Percentiles rank a stretch among this genome's conserved stretches.
Conservation (phyloP, 768 basidiomycete species). For the Lentinus brumalis region DNA sequence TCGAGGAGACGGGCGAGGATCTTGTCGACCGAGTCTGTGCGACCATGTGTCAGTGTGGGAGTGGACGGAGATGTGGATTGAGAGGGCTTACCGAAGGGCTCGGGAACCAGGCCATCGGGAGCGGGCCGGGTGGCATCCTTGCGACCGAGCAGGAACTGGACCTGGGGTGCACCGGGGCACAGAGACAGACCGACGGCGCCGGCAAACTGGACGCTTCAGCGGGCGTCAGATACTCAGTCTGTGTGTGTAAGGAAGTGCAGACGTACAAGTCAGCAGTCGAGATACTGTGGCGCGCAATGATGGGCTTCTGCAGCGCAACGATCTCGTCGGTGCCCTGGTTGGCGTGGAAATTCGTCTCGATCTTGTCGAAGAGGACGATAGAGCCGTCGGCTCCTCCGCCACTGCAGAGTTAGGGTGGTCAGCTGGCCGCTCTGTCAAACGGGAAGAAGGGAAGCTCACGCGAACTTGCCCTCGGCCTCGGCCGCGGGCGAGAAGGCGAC, state of each 20-base stretch:
- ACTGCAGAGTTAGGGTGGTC: neutral
- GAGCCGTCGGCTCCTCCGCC: slow-evolving; percentile 29
- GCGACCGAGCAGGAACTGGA: slow-evolving; percentile 26
- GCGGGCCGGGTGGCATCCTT: slow-evolving; percentile 22
- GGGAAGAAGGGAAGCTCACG: neutral
- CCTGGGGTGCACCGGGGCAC: slow-evolving; percentile 32
- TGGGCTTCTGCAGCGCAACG: slow-evolving; percentile 18
- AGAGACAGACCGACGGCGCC: slow-evolving; percentile 27
- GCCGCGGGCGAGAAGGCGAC: slow-evolving; percentile 15
- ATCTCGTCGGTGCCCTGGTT: slow-evolving; percentile 26
- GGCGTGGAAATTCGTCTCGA: slow-evolving; percentile 26
- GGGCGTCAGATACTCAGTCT: neutral
- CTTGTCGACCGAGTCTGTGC: neutral
- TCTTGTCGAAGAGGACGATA: slow-evolving; percentile 21
- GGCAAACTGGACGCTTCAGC: slow-evolving; percentile 29
- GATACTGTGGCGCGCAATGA: slow-evolving; percentile 18
- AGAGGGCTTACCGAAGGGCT: slow-evolving; percentile 20
- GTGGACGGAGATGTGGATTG: neutral
- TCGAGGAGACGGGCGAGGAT: slow-evolving; percentile 2
- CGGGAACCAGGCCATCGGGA: slow-evolving; percentile 16
- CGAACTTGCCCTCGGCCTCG: neutral
- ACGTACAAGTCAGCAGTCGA: slow-evolving; percentile 23
- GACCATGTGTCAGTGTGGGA: neutral
- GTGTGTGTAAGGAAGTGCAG: no score
- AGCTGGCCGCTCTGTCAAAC: no score